These are phyloP conservation scores for Leucocoprinus birnbaumii DNA, from an alignment of 768 basidiomycete genomes.

Conservation along the genomic window DNA sequence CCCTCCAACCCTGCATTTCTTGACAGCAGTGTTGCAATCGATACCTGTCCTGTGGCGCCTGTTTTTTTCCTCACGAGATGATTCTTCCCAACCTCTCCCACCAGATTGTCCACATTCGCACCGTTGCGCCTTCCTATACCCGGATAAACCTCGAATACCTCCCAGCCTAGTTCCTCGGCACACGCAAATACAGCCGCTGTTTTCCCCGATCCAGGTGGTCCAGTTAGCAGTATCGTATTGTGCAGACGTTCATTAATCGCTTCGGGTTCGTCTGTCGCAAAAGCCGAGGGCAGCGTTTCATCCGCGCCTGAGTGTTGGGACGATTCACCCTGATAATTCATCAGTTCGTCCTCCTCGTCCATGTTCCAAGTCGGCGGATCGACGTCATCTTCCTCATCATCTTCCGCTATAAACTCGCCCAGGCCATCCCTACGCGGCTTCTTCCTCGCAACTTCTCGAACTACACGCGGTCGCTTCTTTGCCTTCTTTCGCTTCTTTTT, in stretches of 20 bases:
- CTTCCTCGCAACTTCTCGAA: conserved; percentile 50
- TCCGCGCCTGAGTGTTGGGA: conserved; percentile 12
- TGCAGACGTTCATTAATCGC: conserved; percentile 47
- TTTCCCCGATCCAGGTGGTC: conserved; percentile 86
- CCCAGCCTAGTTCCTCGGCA: conserved; percentile 91
- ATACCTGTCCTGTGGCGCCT: conserved; percentile 9
- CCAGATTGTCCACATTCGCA: conserved; percentile 68
- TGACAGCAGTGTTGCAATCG: conserved; percentile 7
- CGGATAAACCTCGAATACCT: conserved; percentile 95
- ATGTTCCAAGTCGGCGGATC: conserved; percentile 17
- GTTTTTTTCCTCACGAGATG: conserved; percentile 59
- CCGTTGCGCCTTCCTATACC: conserved; percentile 90
- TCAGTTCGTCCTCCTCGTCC: conserved; percentile 16
- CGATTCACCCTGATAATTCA: conserved; percentile 6
- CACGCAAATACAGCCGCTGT: conserved; percentile 92
- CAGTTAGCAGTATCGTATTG: conserved; percentile 84
- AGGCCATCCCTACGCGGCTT: conserved; percentile 54
- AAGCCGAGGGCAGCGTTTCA: not conserved
- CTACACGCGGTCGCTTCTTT: conserved; percentile 55
- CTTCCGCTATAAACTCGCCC: conserved; percentile 57
- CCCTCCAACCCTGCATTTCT: not conserved
- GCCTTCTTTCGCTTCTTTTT: conserved; percentile 22
- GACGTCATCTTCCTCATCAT: conserved; percentile 36
- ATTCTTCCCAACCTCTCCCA: conserved; percentile 94
- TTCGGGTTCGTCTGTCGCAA: conserved; percentile 11